Conservation (phyloP, 2,329 filamentous ascomycete genomes). For the Aureobasidium sp. region DNA sequence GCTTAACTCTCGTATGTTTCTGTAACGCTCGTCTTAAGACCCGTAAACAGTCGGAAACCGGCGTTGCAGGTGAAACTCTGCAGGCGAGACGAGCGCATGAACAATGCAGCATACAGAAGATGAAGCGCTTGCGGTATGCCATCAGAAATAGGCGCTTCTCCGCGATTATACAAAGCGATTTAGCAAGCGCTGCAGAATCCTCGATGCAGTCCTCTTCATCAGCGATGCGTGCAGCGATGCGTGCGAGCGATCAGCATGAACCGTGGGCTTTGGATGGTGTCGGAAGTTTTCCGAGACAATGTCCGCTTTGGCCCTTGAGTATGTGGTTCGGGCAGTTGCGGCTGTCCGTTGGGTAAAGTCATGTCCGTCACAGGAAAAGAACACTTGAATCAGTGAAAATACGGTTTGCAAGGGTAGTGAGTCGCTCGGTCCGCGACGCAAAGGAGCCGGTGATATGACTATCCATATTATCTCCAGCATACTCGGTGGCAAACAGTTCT, state of each 20-base stretch:
- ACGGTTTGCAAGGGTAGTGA: neutral
- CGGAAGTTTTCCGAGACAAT: no score
- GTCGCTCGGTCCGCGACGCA: no score
- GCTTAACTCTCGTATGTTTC: neutral
- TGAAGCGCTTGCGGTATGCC: neutral
- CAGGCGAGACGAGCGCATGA: neutral
- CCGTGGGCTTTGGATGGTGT: neutral
- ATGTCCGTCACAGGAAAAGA: conserved; percentile 4
- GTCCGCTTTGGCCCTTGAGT: no score
- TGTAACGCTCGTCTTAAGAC: neutral
- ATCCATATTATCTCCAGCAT: no score
- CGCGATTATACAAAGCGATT: neutral
- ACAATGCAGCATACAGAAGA: neutral
- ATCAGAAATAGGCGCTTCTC: conserved; percentile 1
- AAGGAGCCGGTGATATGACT: neutral
- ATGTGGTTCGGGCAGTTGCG: neutral
- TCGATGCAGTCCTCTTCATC: conserved; percentile 6
- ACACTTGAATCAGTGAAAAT: conserved; percentile 4
- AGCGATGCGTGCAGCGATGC: no score
- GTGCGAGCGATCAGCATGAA: conserved; percentile 7
- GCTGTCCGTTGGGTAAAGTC: conserved; percentile 8
- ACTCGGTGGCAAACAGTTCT: neutral
- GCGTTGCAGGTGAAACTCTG: conserved; percentile 1
- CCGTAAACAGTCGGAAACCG: conserved; percentile 5
- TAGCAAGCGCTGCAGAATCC: neutral